These are phyloP conservation scores for Torrubiellomyces zombiae DNA, from an alignment of 2,329 filamentous ascomycete genomes.

Conservation along the genomic window DNA sequence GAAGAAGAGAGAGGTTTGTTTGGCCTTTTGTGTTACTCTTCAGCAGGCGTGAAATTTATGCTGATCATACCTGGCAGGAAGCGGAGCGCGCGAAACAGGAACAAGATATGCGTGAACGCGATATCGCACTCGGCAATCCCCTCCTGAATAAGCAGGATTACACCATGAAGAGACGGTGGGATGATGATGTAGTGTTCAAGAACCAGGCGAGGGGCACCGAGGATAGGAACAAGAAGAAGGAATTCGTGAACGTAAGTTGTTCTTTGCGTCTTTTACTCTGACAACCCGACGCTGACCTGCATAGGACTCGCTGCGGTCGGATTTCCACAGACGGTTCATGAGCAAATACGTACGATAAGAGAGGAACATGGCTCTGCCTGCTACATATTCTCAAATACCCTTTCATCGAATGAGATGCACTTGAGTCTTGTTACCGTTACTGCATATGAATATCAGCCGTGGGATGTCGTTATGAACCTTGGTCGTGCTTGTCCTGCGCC, in stretches of 20 bases:
- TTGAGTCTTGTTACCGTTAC: no score
- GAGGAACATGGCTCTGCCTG: neutral
- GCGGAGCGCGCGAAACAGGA: conserved; percentile 66
- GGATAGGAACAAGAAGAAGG: conserved; percentile 72
- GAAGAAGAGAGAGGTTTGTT: conserved; percentile 20
- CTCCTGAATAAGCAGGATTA: conserved; percentile 80
- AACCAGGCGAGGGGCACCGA: conserved; percentile 94
- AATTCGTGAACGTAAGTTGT: conserved; percentile 77
- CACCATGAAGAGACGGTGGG: conserved; percentile 84
- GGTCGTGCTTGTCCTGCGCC: conserved; percentile 11
- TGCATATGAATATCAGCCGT: no score
- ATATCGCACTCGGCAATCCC: conserved; percentile 86
- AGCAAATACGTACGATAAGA: conserved; percentile 42
- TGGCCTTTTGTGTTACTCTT: neutral
- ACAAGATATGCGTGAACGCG: conserved; percentile 65
- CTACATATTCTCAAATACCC: conserved; percentile 10
- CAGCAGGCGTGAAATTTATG: no score
- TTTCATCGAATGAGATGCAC: conserved; percentile 6
- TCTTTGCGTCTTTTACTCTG: conserved; percentile 1
- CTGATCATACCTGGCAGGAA: conserved; percentile 34
- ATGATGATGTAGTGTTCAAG: conserved; percentile 98
- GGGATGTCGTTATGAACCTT: no score
- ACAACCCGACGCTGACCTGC: neutral
- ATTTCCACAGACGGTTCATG: conserved; percentile 99
- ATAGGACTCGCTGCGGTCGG: conserved; percentile 73